Evolutionary conservation across 1,139 yeast species (phyloP).

Genomic region (Kazachstania sp.): DNA sequence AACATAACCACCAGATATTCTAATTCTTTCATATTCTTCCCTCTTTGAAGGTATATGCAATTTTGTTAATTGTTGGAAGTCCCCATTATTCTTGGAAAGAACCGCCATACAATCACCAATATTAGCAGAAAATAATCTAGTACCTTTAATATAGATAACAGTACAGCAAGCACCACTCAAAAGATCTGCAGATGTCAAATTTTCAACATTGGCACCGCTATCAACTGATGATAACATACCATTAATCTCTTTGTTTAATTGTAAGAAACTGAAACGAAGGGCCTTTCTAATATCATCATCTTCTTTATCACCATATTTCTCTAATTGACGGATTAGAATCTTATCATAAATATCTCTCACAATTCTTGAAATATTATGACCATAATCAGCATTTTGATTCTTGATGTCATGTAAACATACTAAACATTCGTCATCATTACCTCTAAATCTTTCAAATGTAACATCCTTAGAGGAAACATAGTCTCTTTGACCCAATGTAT

Average conservation of each 20-base stretch:
- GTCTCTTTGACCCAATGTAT: constrained; percentile 64
- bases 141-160: constrained; percentile 66
- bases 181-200: constrained; percentile 52
- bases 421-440: constrained; percentile 62
- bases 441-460: constrained; percentile 80
- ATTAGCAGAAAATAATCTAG: constrained; percentile 70
- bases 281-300: constrained; percentile 52
- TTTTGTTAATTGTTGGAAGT: constrained; percentile 59
- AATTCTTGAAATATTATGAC: constrained; percentile 64
- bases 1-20: constrained; percentile 88
- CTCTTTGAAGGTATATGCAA: constrained; percentile 80
- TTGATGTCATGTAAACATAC: constrained; percentile 86
- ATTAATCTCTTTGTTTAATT: constrained; percentile 76
- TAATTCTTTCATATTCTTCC: constrained; percentile 74
- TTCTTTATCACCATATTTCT: constrained; percentile 50
- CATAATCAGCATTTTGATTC: constrained; percentile 47
- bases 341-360: constrained; percentile 73
- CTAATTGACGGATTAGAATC: constrained; percentile 55
- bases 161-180: constrained; percentile 84
- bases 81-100: constrained; percentile 73
- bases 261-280: constrained; percentile 66
- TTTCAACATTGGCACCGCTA: constrained; percentile 30
- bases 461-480: constrained; percentile 72
- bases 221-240: constrained; percentile 32
- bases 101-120: constrained; percentile 87